Percentiles rank a stretch among this genome's conserved stretches.
Evolutionary conservation across 192 early-diverging fungal genomes (phyloP).

Genomic region (Entomortierella beljakovae): DNA sequence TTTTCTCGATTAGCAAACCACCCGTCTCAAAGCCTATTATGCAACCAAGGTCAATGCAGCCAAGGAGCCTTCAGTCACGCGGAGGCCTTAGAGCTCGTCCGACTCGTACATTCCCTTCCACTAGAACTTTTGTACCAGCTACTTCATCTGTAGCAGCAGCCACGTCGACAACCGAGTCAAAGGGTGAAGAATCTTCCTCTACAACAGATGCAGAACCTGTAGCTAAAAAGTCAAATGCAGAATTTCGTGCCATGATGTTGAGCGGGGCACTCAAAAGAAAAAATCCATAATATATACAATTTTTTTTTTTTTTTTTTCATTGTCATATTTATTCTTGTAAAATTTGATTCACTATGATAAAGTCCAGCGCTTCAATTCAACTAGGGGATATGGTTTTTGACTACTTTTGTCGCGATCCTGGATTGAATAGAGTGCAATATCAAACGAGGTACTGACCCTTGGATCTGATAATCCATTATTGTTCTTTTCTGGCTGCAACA

Average conservation of each 20-base stretch:
- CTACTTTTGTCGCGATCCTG: constrained; percentile 6
- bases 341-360: neutral
- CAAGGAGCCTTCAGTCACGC: neutral
- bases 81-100: neutral
- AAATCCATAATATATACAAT: neutral
- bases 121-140: constrained; percentile 12
- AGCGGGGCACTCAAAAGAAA: constrained; percentile 36
- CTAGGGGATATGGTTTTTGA: constrained; percentile 14
- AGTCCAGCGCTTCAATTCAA: constrained; percentile 36
- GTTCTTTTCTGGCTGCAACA: neutral
- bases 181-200: neutral
- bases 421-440: constrained; percentile 37
- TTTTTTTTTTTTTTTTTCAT: neutral
- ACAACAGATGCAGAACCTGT: neutral
- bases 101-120: neutral
- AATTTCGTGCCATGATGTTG: constrained; percentile 29
- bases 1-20: constrained; percentile 15
- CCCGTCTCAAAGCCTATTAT: neutral
- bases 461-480: neutral
- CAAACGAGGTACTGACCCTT: neutral
- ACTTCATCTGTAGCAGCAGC: neutral
- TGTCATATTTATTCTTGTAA: neutral
- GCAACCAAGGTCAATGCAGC: constrained; percentile 20
- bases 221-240: constrained; percentile 21
- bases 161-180: neutral